Evolutionary conservation across 2,329 filamentous ascomycete species (phyloP), one percentile per base, ranked within the genome.

Genomic region (Lachnellula subtilissima): DNA sequence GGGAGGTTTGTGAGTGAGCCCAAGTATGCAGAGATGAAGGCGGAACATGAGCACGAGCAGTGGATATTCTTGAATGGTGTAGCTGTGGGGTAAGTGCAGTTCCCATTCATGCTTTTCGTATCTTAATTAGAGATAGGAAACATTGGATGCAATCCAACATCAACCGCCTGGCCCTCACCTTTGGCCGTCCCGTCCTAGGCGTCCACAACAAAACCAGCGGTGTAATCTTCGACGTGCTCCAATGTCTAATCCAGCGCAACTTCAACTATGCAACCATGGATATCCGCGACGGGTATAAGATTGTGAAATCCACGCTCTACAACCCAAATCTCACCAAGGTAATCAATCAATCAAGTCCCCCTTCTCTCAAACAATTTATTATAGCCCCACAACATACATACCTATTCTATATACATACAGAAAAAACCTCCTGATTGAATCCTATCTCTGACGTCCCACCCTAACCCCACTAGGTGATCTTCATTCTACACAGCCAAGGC

Each of bases 1-100:
- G 72, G 75, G 50, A 74, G 75, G 2, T 84, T 79, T 62, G 69
- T 71, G 17, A 84, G 83, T 1, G 76, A 82, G 43, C 73, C 77
- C 2, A 73, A 79, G 53, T 83, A 80, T 59, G 76, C 83, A 1
- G 69, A 76, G 0, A 74, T 60, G n/a, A 71, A 72, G 2, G 69
- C 76, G 0, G 76, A 67, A n/a, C 70, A 75, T 67, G 74, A 75
- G 11, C 76, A 83, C 52, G 88, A 92, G 72, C 80, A 85, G 65
- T 93, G 89, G 89, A 77, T 92, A n/a, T 92, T 88, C 67, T 71
- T 92, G 51, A 92, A 92, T 65, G 89, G 89, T 0, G 83, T 91
- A 28, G 82, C 79, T 9, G 78, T 79, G 36, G 81, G 79, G 82
- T 85, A 71, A 57, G 78, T 74, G 2, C 17, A 52, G 19, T 47